These are phyloP conservation scores for Arxiozyma slooffiae DNA, from an alignment of 1,139 yeast genomes.

Conservation along the genomic window DNA sequence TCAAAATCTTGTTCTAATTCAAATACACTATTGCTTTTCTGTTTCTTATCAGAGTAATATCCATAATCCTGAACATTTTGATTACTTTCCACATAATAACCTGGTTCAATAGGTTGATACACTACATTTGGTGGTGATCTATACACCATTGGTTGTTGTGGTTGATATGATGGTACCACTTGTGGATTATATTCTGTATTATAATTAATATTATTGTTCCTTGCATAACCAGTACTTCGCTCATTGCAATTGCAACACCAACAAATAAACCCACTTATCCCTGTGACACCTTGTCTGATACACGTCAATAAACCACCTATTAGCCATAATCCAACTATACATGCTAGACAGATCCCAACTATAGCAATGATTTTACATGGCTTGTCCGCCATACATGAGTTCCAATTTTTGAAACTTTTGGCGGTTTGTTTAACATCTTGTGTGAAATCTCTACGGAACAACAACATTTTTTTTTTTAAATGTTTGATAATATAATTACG, in stretches of 20 bases:
- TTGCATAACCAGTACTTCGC: neutral
- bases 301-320: slow-evolving; percentile 35
- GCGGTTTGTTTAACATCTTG: slow-evolving; percentile 35
- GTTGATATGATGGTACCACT: neutral
- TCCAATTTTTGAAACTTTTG: slow-evolving; percentile 56
- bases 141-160: slow-evolving; percentile 1
- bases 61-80: slow-evolving; percentile 17
- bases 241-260: slow-evolving; percentile 34
- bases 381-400: slow-evolving; percentile 68
- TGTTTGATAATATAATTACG: neutral
- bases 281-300: slow-evolving; percentile 34
- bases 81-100: slow-evolving; percentile 6
- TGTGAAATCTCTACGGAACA: slow-evolving; percentile 9
- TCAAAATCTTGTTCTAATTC: slow-evolving; percentile 29
- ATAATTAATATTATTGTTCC: neutral
- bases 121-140: slow-evolving; percentile 17
- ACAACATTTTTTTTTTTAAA: neutral
- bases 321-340: slow-evolving; percentile 33
- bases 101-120: slow-evolving; percentile 25
- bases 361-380: slow-evolving; percentile 71
- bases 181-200: neutral
- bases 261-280: slow-evolving; percentile 32
- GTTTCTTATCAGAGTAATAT: neutral
- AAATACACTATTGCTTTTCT: slow-evolving; percentile 13
- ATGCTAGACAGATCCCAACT: slow-evolving; percentile 58